Percentiles rank a stretch among this genome's conserved stretches.
phyloP scores from a whole-genome alignment of 208 protist genomes.

The Lotmaria passim region DNA sequence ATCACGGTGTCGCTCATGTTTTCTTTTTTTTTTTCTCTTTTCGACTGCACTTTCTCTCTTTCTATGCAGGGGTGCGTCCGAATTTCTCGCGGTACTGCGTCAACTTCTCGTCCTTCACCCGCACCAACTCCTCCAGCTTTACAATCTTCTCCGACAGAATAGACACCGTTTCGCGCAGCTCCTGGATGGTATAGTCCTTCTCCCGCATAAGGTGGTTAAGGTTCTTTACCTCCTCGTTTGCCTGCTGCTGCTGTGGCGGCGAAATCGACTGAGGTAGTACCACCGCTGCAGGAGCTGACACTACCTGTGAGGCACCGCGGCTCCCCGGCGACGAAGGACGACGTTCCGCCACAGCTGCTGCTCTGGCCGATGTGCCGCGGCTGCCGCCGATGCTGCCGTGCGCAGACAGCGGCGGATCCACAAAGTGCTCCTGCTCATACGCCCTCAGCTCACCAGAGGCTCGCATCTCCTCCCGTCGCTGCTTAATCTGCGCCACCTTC shows the following conservation, averaged over 20 bases:
- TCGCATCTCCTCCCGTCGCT: conserved; percentile 36
- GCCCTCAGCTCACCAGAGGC: conserved; percentile 12
- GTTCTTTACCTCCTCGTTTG: conserved; percentile 26
- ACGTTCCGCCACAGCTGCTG: background rate
- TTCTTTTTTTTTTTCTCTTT: conserved; percentile 12
- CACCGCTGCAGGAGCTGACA: background rate
- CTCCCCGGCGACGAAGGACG: background rate
- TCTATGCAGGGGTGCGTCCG: conserved; percentile 37
- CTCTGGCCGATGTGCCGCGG: conserved; percentile 1
- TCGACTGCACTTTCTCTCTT: background rate
- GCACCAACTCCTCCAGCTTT: conserved; percentile 96
- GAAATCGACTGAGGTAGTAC: background rate
- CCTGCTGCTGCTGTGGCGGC: conserved; percentile 7
- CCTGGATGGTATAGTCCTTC: conserved; percentile 91
- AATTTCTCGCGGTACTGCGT: conserved; percentile 74
- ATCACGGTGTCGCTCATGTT: no score
- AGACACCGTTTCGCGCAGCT: conserved; percentile 89
- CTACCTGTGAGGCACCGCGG: background rate
- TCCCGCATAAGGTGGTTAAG: conserved; percentile 74
- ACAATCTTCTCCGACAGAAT: conserved; percentile 93
- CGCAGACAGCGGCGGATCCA: conserved; percentile 1
- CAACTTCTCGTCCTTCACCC: conserved; percentile 96
- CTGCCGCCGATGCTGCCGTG: conserved; percentile 6
- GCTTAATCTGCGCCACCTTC: conserved; percentile 90
- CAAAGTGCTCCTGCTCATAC: conserved; percentile 19